Evolutionary conservation across 805 yeast genomes (phyloP), one percentile per base, ranked within the genome.

Genomic region (Candida bentonensis): DNA sequence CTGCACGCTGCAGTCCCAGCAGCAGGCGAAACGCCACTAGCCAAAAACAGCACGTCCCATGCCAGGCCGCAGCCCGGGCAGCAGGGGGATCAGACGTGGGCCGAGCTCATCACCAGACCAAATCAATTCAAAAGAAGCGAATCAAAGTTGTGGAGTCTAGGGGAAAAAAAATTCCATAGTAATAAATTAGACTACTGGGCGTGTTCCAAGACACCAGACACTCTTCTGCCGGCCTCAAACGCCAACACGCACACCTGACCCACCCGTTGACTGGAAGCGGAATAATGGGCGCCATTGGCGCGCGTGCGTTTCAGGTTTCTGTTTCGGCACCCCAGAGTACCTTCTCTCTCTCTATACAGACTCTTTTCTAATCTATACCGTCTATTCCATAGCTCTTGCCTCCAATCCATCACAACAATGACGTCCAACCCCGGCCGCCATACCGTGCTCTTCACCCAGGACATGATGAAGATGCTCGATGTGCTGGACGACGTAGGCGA

Each of bases 401-500:
- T 13, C 5, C 36, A 30, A 15, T 30, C 36, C 11, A 7, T 25
- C 27, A 7, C 7, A 13, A 9, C 36, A 11, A 30, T 30, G 36
- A 4, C 36, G 36, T 30, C 36, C 36, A n/a, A 9, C 17, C 27
- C 27, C 7, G 36, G 36, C 17, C 11, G 36, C 17, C 36, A 30
- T n/a, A 30, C 36, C 36, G 17, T 30, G 7, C 36, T 30, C 36
- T 30, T 30, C 17, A 30, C 36, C 13, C 36, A 30, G 17, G 36
- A 30, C 36, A 30, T 30, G 36, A 30, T 30, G 20, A 30, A 30
- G 36, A 30, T 30, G 36, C 36, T 30, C 36, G n/a, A 30, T n/a
- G 36, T 30, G 17, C 36, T 30, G 13, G 36, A 30, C 17, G 36
- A n/a, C 36, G 36, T 30, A 9, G 36, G 36, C 5, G 36, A 30